Conservation (phyloP, 768 basidiomycete genomes). For the Leccinum fibrillosum region DNA sequence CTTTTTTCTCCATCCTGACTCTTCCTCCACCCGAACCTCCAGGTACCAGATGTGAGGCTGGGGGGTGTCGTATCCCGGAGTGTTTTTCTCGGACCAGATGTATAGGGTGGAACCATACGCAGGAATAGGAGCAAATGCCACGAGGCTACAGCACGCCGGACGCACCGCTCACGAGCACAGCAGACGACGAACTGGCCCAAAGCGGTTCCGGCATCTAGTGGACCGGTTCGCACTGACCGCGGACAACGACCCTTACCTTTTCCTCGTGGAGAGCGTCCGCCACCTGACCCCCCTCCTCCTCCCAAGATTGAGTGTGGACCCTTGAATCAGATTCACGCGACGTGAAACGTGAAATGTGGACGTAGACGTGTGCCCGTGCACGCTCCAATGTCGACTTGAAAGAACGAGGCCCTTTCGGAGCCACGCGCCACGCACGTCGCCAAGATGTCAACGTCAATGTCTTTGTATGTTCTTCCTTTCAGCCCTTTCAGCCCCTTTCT, state of each 20-base stretch:
- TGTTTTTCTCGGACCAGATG: not conserved
- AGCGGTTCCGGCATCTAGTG: not conserved
- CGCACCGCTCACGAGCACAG: slow-evolving; percentile 6
- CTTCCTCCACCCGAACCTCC: not conserved
- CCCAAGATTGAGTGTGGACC: slow-evolving; percentile 23
- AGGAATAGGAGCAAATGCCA: slow-evolving; percentile 12
- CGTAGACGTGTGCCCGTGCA: not conserved
- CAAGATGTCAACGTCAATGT: not conserved
- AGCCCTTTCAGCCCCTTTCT: not conserved
- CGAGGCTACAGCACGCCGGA: slow-evolving; percentile 20
- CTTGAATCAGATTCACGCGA: slow-evolving; percentile 26
- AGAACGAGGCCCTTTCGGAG: not conserved
- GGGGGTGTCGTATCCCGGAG: slow-evolving; percentile 5
- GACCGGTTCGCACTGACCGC: not conserved
- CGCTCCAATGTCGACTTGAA: not conserved
- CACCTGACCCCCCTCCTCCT: not conserved
- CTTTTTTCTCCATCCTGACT: not conserved
- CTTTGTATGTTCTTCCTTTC: not conserved
- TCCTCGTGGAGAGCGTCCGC: slow-evolving; percentile 3
- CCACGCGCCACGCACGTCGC: not conserved
- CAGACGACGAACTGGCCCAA: not conserved
- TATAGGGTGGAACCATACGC: not conserved
- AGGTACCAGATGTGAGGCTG: not conserved
- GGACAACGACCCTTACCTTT: not conserved
- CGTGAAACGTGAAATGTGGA: slow-evolving; percentile 2